Evolutionary conservation across 768 basidiomycete genomes (phyloP).

Genomic region (Pleurotus tuber-regium): DNA sequence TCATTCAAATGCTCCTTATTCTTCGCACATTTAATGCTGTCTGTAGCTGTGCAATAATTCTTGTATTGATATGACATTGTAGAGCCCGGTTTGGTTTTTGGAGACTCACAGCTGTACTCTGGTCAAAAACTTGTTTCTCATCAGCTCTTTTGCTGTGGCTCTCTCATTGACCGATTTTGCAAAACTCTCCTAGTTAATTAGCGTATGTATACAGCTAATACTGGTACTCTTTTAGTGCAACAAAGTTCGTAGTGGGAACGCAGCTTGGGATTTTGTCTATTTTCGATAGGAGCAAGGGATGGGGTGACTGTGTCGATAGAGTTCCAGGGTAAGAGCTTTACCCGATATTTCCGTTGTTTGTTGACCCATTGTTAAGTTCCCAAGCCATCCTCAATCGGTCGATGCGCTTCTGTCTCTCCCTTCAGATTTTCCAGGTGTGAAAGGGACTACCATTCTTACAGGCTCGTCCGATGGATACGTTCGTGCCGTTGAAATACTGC

Average conservation of each 20-base stretch:
- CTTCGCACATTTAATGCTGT: too few species aligned
- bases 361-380: too few species aligned
- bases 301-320: slow-evolving; percentile 90
- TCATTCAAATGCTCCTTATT: neutral
- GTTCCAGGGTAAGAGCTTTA: slow-evolving; percentile 66
- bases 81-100: neutral
- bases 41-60: too few species aligned
- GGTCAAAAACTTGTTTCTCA: too few species aligned
- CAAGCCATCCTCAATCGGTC: slow-evolving; percentile 86
- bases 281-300: slow-evolving; percentile 85
- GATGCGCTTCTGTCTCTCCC: slow-evolving; percentile 83
- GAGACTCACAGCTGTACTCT: neutral
- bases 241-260: slow-evolving; percentile 86
- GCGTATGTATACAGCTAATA: neutral
- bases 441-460: slow-evolving; percentile 66
- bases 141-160: too few species aligned
- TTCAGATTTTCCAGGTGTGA: slow-evolving; percentile 53
- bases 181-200: neutral
- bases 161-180: too few species aligned
- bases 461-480: slow-evolving; percentile 92
- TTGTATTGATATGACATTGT: neutral
- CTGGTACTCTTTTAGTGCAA: slow-evolving; percentile 39
- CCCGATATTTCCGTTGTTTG: neutral
- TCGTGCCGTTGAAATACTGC: slow-evolving; percentile 82
- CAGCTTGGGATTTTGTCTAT: slow-evolving; percentile 87